Base-by-base conservation (phyloP, 768 basidiomycete species). In the Roridomyces roridus region DNA sequence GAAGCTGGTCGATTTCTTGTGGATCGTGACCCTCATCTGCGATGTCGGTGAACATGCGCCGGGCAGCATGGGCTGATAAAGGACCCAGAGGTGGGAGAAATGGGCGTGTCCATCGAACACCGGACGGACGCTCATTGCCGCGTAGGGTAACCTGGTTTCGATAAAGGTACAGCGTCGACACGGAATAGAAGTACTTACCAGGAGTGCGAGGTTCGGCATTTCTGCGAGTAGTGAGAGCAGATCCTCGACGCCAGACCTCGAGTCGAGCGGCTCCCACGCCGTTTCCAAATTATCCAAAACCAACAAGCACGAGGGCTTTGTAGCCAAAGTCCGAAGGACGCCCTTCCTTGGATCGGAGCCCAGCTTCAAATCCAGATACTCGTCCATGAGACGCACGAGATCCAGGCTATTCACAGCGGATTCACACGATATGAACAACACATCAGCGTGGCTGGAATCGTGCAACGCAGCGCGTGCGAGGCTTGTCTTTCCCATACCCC, bases 121-220 rank as follows among this genome's bases (percentile, higher is more conserved):
- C 21, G 5, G 20, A 36, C 3, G 56, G 56, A 12, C 43, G 24
- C 25, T 57, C 56, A 5, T 48, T 48, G 5, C 56, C 56, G 6
- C 56, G 41, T 49, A 57, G 51, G 11, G 56, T 57, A 34, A 57
- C 45, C 56, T 57, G 8, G 7, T 45, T 7, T 31, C 14, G 29
- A 7, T 6, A 31, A 31, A 7, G 7, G 14, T 31, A 7, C n/a
- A n/a, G n/a, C n/a, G n/a, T n/a, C n/a, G n/a, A n/a, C n/a, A n/a
- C n/a, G n/a, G n/a, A n/a, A n/a, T n/a, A n/a, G n/a, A n/a, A n/a
- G n/a, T 9, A 47, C 46, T 47, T 28, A 47, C 46, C 11, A 47
- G 21, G 6, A 47, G 14, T 26, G 46, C 46, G 5, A 47, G 15
- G 18, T 31, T 5, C 18, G 46, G 24, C 5, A 47, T 6, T 6